Conservation (phyloP, 371 early-diverging fungal species). For the Apophysomyces elegans region DNA sequence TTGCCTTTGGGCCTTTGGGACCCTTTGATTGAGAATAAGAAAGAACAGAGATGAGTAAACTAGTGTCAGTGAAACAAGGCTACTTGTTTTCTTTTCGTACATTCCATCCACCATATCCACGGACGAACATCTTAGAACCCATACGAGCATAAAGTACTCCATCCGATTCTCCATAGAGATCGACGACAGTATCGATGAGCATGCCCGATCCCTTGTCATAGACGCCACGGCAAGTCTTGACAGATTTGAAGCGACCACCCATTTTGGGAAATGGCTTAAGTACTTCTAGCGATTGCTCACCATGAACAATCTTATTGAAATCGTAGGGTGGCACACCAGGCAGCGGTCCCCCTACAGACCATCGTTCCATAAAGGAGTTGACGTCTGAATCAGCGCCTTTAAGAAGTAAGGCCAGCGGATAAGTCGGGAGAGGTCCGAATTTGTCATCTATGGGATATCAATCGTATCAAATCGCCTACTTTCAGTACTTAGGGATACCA, state of each 20-base stretch:
- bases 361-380: constrained; percentile 56
- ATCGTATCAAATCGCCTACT: background rate
- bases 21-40: constrained; percentile 24
- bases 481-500: constrained; percentile 29
- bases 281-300: constrained; percentile 71
- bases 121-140: constrained; percentile 52
- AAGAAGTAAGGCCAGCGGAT: constrained; percentile 63
- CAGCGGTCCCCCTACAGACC: constrained; percentile 34
- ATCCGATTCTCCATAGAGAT: constrained; percentile 60
- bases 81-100: constrained; percentile 11
- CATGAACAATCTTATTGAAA: constrained; percentile 71
- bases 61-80: no score
- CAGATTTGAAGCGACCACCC: constrained; percentile 57
- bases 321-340: constrained; percentile 72
- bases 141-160: constrained; percentile 51
- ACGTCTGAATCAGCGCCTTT: constrained; percentile 64
- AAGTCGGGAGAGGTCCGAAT: constrained; percentile 75
- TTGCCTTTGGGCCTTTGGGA: constrained; percentile 57
- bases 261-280: constrained; percentile 61
- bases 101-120: constrained; percentile 64
- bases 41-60: no score
- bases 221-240: constrained; percentile 50
- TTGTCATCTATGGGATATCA: constrained; percentile 43
- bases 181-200: constrained; percentile 62
- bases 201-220: constrained; percentile 71